phyloP scores from a whole-genome alignment of 2,329 filamentous ascomycete genomes.

The Hymenoscyphus scutula region DNA sequence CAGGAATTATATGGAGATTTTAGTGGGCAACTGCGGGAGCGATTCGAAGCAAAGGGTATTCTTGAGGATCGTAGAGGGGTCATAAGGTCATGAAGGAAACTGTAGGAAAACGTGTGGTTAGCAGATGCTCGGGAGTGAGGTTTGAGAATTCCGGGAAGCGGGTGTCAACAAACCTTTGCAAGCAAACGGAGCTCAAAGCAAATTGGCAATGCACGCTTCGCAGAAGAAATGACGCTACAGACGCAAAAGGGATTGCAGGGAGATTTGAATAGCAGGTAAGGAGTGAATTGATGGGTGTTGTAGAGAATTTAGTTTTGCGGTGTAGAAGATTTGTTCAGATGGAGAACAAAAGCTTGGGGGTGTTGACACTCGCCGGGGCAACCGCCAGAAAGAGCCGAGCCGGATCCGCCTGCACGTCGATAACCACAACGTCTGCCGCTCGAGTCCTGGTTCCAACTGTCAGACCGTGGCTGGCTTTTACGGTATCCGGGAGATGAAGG shows the following conservation, averaged over 20 bases:
- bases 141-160: neutral
- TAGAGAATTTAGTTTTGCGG: neutral
- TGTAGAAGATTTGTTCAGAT: neutral
- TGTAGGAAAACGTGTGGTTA: constrained; percentile 10
- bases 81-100: constrained; percentile 29
- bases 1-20: neutral
- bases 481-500: neutral
- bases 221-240: neutral
- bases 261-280: neutral
- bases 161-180: constrained; percentile 19
- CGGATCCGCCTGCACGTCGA: neutral
- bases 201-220: neutral
- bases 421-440: neutral
- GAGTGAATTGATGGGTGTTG: neutral
- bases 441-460: constrained; percentile 1
- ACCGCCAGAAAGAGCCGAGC: neutral
- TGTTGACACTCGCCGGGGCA: neutral
- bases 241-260: neutral
- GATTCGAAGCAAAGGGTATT: constrained; percentile 22
- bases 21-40: constrained; percentile 6
- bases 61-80: constrained; percentile 21
- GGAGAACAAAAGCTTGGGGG: neutral
- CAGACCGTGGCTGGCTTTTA: neutral
- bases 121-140: constrained; percentile 2
- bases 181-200: constrained; percentile 15